Evolutionary conservation across 2,329 filamentous ascomycete genomes (phyloP).

Genomic region (Taxawa tesnikishii): DNA sequence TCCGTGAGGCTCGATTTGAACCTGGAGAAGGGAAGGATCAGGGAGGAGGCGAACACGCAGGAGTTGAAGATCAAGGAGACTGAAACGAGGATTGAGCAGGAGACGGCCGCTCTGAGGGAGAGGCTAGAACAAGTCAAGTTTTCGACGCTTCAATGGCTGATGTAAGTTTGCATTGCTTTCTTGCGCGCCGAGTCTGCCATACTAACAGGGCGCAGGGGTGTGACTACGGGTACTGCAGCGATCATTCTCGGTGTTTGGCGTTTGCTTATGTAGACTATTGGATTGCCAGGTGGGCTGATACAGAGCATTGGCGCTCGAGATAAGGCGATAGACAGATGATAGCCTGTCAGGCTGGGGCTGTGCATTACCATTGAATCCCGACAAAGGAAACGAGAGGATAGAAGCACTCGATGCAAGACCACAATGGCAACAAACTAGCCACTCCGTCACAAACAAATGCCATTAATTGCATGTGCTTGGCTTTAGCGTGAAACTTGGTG

Average conservation of each 20-base stretch:
- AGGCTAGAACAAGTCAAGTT: slow-evolving; percentile 97
- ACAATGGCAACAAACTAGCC: too few relatives aligned
- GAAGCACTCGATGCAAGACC: too few relatives aligned
- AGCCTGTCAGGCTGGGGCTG: too few relatives aligned
- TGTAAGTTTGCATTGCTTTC: slow-evolving; percentile 47
- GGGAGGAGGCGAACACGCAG: slow-evolving; percentile 91
- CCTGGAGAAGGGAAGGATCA: slow-evolving; percentile 88
- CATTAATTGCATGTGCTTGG: too few relatives aligned
- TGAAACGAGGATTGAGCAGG: slow-evolving; percentile 95
- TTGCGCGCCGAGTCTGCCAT: too few relatives aligned
- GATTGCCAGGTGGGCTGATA: too few relatives aligned
- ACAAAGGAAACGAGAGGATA: too few relatives aligned
- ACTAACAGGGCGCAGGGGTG: slow-evolving; percentile 35
- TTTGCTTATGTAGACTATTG: slow-evolving; percentile 50
- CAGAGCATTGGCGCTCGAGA: too few relatives aligned
- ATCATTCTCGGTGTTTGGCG: slow-evolving; percentile 57
- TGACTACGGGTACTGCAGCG: slow-evolving; percentile 53
- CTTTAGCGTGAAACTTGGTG: too few relatives aligned
- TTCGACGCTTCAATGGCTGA: slow-evolving; percentile 93
- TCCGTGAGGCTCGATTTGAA: slow-evolving; percentile 88
- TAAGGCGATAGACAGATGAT: too few relatives aligned
- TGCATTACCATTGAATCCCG: too few relatives aligned
- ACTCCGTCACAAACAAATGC: too few relatives aligned
- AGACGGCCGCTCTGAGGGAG: slow-evolving; percentile 80
- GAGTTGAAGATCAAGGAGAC: slow-evolving; percentile 99